Base-by-base conservation (phyloP, 352 stramenopile genomes). In the Ophiocytium majus region DNA sequence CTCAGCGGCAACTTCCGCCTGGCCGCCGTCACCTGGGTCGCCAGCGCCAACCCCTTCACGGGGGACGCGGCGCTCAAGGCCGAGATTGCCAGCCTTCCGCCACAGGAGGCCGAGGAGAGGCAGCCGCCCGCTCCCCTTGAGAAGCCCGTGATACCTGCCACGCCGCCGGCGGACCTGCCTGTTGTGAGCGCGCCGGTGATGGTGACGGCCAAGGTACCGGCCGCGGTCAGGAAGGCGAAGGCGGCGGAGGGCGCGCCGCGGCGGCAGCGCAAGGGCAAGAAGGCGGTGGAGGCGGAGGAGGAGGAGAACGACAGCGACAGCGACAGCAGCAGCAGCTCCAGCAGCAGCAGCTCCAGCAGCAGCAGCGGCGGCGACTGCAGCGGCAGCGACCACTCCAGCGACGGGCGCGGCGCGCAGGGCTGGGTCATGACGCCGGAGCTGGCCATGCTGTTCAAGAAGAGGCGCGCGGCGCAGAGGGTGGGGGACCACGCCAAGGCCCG, bases 1-100 rank as follows among this genome's bases (percentile, higher is more conserved):
- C 84, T 83, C 19, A 88, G 80, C 78, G 84, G 84, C 14, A 66
- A 83, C 34, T 84, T 88, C 36, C 74, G 84, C 28, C 35, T 74
- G 0, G 84, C 84, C 57, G 78, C 79, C 33, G 63, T 88, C 14
- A 88, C 84, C 37, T 88, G 81, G 80, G 81, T 88, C 37, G 63
- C 80, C 76, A 79, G 35, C 57, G 76, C 50, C 23, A 75, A 81
- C 80, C 10, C 75, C 5, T 10, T 36, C 31, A 50, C 36, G 14
- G 9, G 19, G n/a, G 50, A 50, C n/a, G 9, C 10, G 37, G 10
- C 32, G 75, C 31, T n/a, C 10, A 50, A 81, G 31, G 5, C 5
- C 10, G 75, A 50, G 19, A 35, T 10, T 79, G 71, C 35, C 17
- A 31, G 71, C 23, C 35, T 23, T 23, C 57, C 57, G 57, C 57